A percentile compares a stretch with the other conserved stretches of the same genome.
Conservation (phyloP, 768 basidiomycete species). For the Podaxis sp. region DNA sequence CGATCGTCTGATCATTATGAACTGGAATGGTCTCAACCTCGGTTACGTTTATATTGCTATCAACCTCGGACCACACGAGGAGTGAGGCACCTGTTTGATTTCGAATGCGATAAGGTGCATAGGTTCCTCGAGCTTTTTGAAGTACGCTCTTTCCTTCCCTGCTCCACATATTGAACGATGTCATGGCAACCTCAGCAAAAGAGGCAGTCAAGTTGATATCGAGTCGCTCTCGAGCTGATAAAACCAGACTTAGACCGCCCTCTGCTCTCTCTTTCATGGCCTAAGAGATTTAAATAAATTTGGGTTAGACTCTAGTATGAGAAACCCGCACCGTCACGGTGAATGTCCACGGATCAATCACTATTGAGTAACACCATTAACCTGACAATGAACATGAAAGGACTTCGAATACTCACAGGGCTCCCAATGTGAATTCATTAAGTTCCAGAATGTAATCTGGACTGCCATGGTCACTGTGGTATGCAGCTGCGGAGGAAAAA, state of each 20-base stretch:
- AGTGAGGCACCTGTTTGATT: slow-evolving; percentile 90
- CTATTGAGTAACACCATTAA: slow-evolving; percentile 33
- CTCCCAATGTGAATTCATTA: slow-evolving; percentile 98
- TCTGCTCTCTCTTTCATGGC: slow-evolving; percentile 49
- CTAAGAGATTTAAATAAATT: slow-evolving; percentile 34
- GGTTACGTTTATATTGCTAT: slow-evolving; percentile 47
- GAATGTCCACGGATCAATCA: slow-evolving; percentile 97
- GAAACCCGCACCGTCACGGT: slow-evolving; percentile 54
- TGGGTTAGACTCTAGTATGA: not conserved
- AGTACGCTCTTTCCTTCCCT: slow-evolving; percentile 71
- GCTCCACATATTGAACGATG: slow-evolving; percentile 70
- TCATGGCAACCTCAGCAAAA: slow-evolving; percentile 82
- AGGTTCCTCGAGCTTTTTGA: slow-evolving; percentile 79
- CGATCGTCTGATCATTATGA: slow-evolving; percentile 71
- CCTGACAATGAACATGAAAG: not conserved
- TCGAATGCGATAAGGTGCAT: slow-evolving; percentile 90
- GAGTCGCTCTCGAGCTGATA: slow-evolving; percentile 79
- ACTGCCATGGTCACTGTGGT: slow-evolving; percentile 80
- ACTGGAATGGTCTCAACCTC: slow-evolving; percentile 59
- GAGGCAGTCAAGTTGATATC: slow-evolving; percentile 91
- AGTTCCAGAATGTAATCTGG: slow-evolving; percentile 93
- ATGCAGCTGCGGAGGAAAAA: slow-evolving; percentile 56
- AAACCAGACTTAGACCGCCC: slow-evolving; percentile 53
- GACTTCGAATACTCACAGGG: slow-evolving; percentile 54
- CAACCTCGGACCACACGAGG: slow-evolving; percentile 82